These are phyloP conservation scores for Trichoderma afroharzianum DNA, from an alignment of 2,329 filamentous ascomycete species.

Conservation along the genomic window DNA sequence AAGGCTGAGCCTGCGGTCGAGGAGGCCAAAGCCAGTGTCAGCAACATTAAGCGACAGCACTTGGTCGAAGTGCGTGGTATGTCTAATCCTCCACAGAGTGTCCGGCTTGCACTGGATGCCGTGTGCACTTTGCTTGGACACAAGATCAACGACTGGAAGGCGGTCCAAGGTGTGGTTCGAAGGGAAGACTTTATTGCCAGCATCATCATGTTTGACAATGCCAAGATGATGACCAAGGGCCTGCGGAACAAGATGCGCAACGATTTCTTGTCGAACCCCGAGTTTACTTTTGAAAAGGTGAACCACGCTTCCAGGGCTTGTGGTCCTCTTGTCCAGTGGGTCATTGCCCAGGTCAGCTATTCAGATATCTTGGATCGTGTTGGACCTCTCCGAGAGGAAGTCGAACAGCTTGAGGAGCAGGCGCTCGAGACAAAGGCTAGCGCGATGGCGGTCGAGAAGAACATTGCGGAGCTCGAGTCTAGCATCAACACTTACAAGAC, in stretches of 20 bases:
- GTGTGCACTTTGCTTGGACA: constrained; percentile 93
- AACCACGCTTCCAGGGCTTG: constrained; percentile 96
- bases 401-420: constrained; percentile 79
- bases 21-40: constrained; percentile 92
- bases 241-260: constrained; percentile 85
- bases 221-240: constrained; percentile 82
- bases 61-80: constrained; percentile 97
- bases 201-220: constrained; percentile 96
- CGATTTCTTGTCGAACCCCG: constrained; percentile 86
- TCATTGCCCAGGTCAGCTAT: constrained; percentile 92
- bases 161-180: constrained; percentile 81
- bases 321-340: constrained; percentile 95
- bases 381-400: constrained; percentile 87
- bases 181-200: constrained; percentile 96
- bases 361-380: constrained; percentile 96
- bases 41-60: constrained; percentile 97
- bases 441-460: constrained; percentile 85
- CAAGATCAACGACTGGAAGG: constrained; percentile 87
- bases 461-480: constrained; percentile 75
- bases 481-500: constrained; percentile 95
- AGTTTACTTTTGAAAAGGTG: constrained; percentile 95
- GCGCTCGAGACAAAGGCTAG: constrained; percentile 90
- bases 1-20: constrained; percentile 89
- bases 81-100: constrained; percentile 85
- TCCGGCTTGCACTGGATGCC: constrained; percentile 89